A percentile compares a stretch with the other conserved stretches of the same genome.
Evolutionary conservation across 768 basidiomycete genomes (phyloP).

Genomic region (Termitomyces sp.): DNA sequence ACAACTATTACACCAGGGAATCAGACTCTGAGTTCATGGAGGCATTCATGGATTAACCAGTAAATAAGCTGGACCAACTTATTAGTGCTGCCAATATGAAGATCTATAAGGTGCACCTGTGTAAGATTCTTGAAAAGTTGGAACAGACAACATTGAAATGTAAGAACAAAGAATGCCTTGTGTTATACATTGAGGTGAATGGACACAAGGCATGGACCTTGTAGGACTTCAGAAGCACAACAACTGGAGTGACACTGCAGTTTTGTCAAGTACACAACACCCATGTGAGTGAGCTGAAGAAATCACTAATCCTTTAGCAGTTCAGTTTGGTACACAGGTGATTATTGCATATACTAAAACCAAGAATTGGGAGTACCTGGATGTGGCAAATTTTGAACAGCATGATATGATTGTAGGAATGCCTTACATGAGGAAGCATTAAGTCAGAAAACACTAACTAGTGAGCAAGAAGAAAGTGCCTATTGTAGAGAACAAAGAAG

Average conservation of each 20-base stretch:
- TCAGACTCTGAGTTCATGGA: neutral
- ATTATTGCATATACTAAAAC: too few relatives aligned
- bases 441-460: too few relatives aligned
- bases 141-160: too few relatives aligned
- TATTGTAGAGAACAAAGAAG: too few relatives aligned
- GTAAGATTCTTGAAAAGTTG: too few relatives aligned
- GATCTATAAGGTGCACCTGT: too few relatives aligned
- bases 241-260: neutral
- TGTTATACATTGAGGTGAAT: too few relatives aligned
- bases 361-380: too few relatives aligned
- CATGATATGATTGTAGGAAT: constrained; percentile 27
- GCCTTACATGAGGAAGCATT: constrained; percentile 23
- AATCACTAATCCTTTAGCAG: neutral
- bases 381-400: too few relatives aligned
- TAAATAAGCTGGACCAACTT: neutral
- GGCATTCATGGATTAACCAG: neutral
- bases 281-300: neutral
- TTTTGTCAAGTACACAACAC: neutral
- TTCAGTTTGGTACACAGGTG: neutral
- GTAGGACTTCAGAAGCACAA: constrained; percentile 19
- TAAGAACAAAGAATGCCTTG: too few relatives aligned
- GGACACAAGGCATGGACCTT: constrained; percentile 8
- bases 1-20: too few relatives aligned
- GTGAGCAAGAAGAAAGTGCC: too few relatives aligned
- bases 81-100: neutral